These are phyloP conservation scores for Elaphomyces granulatus DNA, from an alignment of 495 filamentous ascomycete genomes.

Conservation along the genomic window DNA sequence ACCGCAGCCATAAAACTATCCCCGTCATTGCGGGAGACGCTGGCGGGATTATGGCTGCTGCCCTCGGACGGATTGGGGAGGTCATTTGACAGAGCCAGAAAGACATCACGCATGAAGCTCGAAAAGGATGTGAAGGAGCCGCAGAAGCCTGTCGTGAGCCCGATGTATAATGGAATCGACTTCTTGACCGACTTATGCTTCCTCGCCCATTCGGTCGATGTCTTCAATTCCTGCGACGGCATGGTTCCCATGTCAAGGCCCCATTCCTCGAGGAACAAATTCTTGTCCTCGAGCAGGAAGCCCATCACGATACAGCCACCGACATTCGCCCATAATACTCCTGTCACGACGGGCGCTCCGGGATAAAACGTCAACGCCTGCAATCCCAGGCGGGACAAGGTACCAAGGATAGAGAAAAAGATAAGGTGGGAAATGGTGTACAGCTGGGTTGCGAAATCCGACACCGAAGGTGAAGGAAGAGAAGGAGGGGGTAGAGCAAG, in stretches of 20 bases:
- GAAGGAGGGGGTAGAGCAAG: not conserved
- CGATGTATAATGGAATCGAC: slow-evolving; percentile 79
- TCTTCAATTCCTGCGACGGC: slow-evolving; percentile 9
- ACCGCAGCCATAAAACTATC: slow-evolving; percentile 71
- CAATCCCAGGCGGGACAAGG: slow-evolving; percentile 69
- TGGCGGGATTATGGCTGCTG: not conserved
- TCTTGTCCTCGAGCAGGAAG: slow-evolving; percentile 67
- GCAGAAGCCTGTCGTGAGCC: slow-evolving; percentile 86
- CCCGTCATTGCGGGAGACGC: slow-evolving; percentile 46
- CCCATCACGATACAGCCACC: slow-evolving; percentile 74
- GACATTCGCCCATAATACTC: slow-evolving; percentile 84
- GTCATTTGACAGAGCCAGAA: slow-evolving; percentile 71
- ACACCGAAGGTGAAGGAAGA: slow-evolving; percentile 15
- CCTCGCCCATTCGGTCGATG: slow-evolving; percentile 24
- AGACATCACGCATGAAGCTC: slow-evolving; percentile 71
- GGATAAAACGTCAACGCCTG: slow-evolving; percentile 71
- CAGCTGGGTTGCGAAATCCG: slow-evolving; percentile 50
- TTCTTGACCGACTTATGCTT: slow-evolving; percentile 52
- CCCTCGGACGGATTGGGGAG: slow-evolving; percentile 26
- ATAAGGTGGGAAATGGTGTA: slow-evolving; percentile 72
- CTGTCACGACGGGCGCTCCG: slow-evolving; percentile 56
- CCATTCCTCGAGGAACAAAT: slow-evolving; percentile 59
- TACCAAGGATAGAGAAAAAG: slow-evolving; percentile 78
- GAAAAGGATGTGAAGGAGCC: slow-evolving; percentile 89
- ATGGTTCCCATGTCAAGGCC: not conserved